Conservation (phyloP, 768 basidiomycete genomes). For the Leccinum longicurvipes region DNA sequence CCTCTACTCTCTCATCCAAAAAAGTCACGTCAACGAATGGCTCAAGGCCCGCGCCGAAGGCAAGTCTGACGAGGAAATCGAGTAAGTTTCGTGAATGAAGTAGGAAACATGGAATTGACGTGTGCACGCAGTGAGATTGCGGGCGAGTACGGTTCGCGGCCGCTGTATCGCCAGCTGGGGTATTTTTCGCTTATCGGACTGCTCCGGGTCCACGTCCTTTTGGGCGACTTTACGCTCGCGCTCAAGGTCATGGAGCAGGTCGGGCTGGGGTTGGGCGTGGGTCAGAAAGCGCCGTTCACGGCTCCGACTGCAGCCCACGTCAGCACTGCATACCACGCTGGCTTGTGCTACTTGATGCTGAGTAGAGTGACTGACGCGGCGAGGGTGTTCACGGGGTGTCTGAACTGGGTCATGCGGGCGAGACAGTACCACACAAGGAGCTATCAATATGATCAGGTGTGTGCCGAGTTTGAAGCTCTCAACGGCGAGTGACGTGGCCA, state of each 20-base stretch:
- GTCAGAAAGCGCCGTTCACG: conserved; percentile 90
- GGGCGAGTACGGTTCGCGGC: conserved; percentile 88
- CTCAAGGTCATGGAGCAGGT: conserved; percentile 94
- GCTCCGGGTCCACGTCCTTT: conserved; percentile 89
- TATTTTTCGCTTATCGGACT: conserved; percentile 97
- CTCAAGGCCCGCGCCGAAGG: conserved; percentile 79
- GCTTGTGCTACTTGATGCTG: conserved; percentile 95
- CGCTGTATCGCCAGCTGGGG: conserved; percentile 91
- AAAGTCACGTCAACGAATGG: conserved; percentile 92
- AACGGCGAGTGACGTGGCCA: not conserved
- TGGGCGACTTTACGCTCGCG: conserved; percentile 94
- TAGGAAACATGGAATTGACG: not conserved
- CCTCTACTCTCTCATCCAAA: conserved; percentile 97
- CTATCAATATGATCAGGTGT: conserved; percentile 93
- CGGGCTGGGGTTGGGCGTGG: conserved; percentile 87
- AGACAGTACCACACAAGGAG: conserved; percentile 95
- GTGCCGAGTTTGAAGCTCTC: conserved; percentile 3
- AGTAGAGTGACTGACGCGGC: conserved; percentile 94
- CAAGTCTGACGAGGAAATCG: conserved; percentile 78
- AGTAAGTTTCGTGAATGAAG: conserved; percentile 44
- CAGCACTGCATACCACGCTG: conserved; percentile 91
- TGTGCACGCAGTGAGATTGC: conserved; percentile 61
- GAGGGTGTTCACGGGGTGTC: conserved; percentile 85
- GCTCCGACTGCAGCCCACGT: conserved; percentile 97
- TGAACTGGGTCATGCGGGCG: conserved; percentile 96